phyloP scores from a whole-genome alignment of 176 grass and related monocot genomes.

The Zizania latifolia region DNA sequence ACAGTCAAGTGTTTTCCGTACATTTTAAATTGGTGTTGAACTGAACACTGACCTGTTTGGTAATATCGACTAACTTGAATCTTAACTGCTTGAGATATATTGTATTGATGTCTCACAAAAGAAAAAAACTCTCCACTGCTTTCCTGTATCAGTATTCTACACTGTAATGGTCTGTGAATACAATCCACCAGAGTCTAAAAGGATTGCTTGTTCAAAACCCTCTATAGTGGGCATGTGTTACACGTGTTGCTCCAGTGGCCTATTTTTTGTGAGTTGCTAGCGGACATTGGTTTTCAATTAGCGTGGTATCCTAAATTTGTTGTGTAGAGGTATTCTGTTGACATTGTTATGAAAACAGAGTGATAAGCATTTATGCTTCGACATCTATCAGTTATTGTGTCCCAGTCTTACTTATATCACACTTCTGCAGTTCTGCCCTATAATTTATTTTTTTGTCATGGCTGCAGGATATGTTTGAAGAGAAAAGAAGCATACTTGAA shows the following conservation, averaged over 20 bases:
- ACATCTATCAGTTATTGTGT: neutral
- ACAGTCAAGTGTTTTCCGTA: no score
- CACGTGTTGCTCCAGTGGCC: neutral
- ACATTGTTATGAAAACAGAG: neutral
- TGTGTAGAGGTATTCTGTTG: neutral
- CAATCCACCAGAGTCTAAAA: neutral
- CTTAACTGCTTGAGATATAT: no score
- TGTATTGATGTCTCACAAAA: no score
- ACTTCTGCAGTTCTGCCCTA: neutral
- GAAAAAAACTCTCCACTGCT: neutral
- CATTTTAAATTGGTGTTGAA: neutral
- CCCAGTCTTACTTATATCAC: neutral
- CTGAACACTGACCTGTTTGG: neutral
- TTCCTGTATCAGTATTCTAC: slow-evolving; percentile 3
- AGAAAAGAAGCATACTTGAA: slow-evolving; percentile 98
- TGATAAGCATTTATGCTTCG: neutral
- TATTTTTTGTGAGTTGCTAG: no score
- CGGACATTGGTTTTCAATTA: neutral
- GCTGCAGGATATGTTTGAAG: slow-evolving; percentile 97
- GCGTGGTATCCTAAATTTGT: neutral
- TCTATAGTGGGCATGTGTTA: neutral
- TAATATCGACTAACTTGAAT: neutral
- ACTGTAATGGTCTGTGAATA: neutral
- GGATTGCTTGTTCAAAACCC: neutral
- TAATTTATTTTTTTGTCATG: slow-evolving; percentile 11